These are phyloP conservation scores for Verticillium alfalfae DNA, from an alignment of 2,329 filamentous ascomycete genomes.

Conservation along the genomic window DNA sequence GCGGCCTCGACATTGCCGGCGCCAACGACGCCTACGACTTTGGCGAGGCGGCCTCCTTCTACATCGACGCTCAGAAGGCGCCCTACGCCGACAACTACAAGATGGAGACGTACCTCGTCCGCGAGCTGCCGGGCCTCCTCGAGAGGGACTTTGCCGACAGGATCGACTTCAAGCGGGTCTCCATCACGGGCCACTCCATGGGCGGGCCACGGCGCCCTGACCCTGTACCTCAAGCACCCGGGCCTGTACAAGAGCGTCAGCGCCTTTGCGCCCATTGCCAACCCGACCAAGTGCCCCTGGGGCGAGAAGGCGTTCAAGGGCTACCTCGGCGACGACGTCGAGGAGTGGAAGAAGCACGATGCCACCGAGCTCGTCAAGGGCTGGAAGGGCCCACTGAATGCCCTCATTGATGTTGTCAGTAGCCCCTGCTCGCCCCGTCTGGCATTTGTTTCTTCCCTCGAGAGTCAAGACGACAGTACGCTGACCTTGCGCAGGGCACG, in stretches of 20 bases:
- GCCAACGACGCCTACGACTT: constrained; percentile 92
- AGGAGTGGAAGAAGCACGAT: constrained; percentile 84
- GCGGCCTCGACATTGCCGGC: constrained; percentile 73
- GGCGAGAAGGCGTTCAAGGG: constrained; percentile 91
- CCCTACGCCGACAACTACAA: constrained; percentile 77
- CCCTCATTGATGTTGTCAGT: constrained; percentile 81
- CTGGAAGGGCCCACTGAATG: constrained; percentile 67
- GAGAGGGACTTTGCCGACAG: constrained; percentile 63
- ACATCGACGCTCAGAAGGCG: constrained; percentile 74
- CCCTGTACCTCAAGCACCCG: constrained; percentile 86
- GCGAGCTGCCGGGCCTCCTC: constrained; percentile 75
- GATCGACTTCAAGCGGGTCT: constrained; percentile 66
- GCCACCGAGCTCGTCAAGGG: constrained; percentile 81
- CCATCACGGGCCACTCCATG: constrained; percentile 94
- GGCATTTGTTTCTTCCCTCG: neutral
- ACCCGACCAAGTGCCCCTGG: constrained; percentile 84
- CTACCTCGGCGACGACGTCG: constrained; percentile 74
- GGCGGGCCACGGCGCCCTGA: constrained; percentile 94
- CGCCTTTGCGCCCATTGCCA: constrained; percentile 85
- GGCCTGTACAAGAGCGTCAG: constrained; percentile 84
- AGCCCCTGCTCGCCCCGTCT: neutral
- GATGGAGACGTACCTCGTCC: constrained; percentile 92
- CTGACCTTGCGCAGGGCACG: constrained; percentile 56
- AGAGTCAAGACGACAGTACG: no score
- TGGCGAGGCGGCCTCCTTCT: constrained; percentile 88